These are phyloP conservation scores for Solanum rostratum DNA, from an alignment of 257 asterid genomes.

Conservation along the genomic window DNA sequence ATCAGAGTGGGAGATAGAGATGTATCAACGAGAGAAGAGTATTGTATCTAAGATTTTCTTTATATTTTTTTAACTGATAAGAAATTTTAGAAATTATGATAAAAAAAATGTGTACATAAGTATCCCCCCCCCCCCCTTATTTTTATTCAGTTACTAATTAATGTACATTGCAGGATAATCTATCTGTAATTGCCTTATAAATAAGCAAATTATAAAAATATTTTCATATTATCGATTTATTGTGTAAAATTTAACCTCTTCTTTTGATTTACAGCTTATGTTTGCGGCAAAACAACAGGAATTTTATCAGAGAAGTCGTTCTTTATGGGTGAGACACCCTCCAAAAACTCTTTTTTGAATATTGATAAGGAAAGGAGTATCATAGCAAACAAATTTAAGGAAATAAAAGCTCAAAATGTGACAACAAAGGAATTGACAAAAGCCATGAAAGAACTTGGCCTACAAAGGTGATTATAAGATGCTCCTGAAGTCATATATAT, in stretches of 20 bases:
- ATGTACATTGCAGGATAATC: too few species aligned
- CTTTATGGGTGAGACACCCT: constrained; percentile 28
- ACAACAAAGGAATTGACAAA: constrained; percentile 19
- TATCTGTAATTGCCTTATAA: too few species aligned
- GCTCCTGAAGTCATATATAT: too few species aligned
- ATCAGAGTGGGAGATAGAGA: too few species aligned
- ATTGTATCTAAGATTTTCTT: too few species aligned
- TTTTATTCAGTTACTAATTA: too few species aligned
- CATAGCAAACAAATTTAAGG: constrained; percentile 15
- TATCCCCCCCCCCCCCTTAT: too few species aligned
- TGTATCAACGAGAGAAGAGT: too few species aligned
- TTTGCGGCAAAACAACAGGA: constrained; percentile 26
- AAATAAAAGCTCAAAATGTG: constrained; percentile 15
- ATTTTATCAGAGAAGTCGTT: constrained; percentile 25
- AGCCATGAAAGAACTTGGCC: constrained; percentile 45
- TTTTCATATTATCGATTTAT: not conserved
- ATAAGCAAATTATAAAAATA: not conserved
- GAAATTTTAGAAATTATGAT: too few species aligned
- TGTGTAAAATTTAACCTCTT: not conserved
- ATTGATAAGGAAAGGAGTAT: constrained; percentile 24
- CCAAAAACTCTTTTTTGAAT: constrained; percentile 23
- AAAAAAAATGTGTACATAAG: too few species aligned
- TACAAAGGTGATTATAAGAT: constrained; percentile 23
- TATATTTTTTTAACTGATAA: too few species aligned
- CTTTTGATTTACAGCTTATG: constrained; percentile 15